These are phyloP conservation scores for Phytopythium vexans DNA, from an alignment of 352 stramenopile species.

Conservation along the genomic window DNA sequence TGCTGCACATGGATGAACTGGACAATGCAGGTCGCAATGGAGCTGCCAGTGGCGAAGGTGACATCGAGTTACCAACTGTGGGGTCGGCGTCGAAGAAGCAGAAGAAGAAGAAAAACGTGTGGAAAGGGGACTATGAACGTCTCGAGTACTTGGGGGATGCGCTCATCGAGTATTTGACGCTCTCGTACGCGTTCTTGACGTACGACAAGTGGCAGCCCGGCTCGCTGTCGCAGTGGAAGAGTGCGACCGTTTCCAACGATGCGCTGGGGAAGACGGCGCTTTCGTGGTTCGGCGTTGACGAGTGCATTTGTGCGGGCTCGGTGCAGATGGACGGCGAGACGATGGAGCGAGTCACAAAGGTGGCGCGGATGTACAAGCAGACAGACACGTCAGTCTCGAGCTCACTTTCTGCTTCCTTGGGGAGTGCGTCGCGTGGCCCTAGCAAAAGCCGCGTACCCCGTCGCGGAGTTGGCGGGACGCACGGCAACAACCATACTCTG, in stretches of 20 bases:
- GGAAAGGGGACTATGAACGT: conserved; percentile 86
- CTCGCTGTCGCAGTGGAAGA: conserved; percentile 81
- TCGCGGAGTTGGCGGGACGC: background rate
- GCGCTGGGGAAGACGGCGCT: conserved; percentile 80
- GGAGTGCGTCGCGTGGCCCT: conserved; percentile 7
- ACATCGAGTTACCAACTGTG: conserved; percentile 12
- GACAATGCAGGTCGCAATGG: conserved; percentile 11
- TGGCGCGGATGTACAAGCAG: conserved; percentile 48
- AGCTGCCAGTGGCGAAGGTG: conserved; percentile 4
- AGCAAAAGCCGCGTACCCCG: background rate
- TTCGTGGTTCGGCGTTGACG: conserved; percentile 74
- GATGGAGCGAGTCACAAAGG: conserved; percentile 37
- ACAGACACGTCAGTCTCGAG: conserved; percentile 12
- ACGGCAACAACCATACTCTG: conserved; percentile 37
- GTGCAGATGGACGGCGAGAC: conserved; percentile 69
- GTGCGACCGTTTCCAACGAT: conserved; percentile 83
- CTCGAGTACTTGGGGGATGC: conserved; percentile 88
- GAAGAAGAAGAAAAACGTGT: conserved; percentile 45
- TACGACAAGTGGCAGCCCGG: conserved; percentile 76
- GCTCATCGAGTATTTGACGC: conserved; percentile 87
- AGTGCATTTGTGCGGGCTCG: conserved; percentile 68
- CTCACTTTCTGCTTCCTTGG: conserved; percentile 8
- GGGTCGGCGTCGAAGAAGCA: conserved; percentile 8
- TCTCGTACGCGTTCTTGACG: conserved; percentile 75
- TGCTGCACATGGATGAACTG: conserved; percentile 42